Percentiles rank a stretch among this genome's conserved stretches.
phyloP scores from a whole-genome alignment of 306 rosid species.

The Abrus precatorius region DNA sequence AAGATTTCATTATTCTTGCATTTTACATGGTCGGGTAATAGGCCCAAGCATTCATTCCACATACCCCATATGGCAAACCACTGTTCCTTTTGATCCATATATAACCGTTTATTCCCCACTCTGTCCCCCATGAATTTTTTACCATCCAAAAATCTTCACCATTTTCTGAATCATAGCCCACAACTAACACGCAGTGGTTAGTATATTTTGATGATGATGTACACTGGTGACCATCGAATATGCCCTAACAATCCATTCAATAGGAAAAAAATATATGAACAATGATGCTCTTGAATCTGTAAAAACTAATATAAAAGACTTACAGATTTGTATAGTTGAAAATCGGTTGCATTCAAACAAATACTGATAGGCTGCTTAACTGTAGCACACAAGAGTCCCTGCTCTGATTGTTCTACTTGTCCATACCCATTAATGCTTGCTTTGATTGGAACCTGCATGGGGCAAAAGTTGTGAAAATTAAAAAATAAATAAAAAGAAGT shows the following conservation, averaged over 20 bases:
- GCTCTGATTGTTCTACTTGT: constrained; percentile 55
- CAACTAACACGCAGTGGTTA: constrained; percentile 44
- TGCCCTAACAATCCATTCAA: constrained; percentile 48
- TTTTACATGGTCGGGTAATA: neutral
- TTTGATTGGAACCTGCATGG: neutral
- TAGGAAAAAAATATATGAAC: neutral
- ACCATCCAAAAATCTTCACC: constrained; percentile 68
- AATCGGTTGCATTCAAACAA: constrained; percentile 52
- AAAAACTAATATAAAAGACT: constrained; percentile 1
- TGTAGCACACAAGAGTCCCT: constrained; percentile 54
- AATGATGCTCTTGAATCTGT: neutral
- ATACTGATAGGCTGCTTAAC: constrained; percentile 63
- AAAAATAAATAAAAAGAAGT: neutral
- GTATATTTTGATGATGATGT: neutral
- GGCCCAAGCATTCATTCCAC: constrained; percentile 17
- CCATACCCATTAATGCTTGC: constrained; percentile 43
- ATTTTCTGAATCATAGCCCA: constrained; percentile 53
- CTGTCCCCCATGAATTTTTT: constrained; percentile 65
- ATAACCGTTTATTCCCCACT: constrained; percentile 63
- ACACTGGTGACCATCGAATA: constrained; percentile 53
- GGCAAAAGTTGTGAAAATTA: neutral
- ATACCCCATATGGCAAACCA: neutral
- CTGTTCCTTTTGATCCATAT: constrained; percentile 60
- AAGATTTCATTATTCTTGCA: too few relatives aligned
- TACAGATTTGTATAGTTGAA: constrained; percentile 49